A percentile compares a stretch with the other conserved stretches of the same genome.
Evolutionary conservation across 805 yeast species (phyloP).

Genomic region (Candida anglica): DNA sequence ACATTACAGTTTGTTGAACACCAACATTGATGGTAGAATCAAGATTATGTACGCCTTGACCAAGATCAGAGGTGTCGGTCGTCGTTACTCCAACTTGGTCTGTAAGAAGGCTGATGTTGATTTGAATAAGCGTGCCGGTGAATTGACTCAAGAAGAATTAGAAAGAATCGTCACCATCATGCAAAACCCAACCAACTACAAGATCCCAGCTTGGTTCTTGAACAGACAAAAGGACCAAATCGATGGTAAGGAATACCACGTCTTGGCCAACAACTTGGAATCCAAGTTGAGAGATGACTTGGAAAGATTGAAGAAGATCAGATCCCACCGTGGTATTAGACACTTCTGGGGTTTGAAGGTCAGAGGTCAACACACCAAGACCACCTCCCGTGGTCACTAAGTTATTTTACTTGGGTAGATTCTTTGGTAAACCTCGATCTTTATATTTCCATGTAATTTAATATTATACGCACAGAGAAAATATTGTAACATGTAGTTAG

Average conservation of each 20-base stretch:
- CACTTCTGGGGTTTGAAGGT: slow-evolving; percentile 99
- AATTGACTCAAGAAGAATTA: slow-evolving; percentile 99
- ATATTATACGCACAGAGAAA: slow-evolving; percentile 10
- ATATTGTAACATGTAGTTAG: too few relatives aligned
- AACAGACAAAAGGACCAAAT: slow-evolving; percentile 98
- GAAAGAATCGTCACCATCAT: slow-evolving; percentile 99
- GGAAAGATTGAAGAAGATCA: slow-evolving; percentile 99
- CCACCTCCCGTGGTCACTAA: slow-evolving; percentile 91
- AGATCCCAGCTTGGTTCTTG: slow-evolving; percentile 99
- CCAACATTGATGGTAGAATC: slow-evolving; percentile 99
- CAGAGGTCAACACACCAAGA: slow-evolving; percentile 99
- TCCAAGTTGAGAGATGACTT: slow-evolving; percentile 99
- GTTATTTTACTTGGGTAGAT: slow-evolving; percentile 15
- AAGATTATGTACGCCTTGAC: slow-evolving; percentile 99
- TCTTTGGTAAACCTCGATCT: slow-evolving; percentile 8
- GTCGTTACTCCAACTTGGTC: slow-evolving; percentile 99
- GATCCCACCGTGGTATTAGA: slow-evolving; percentile 99
- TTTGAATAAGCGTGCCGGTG: slow-evolving; percentile 99
- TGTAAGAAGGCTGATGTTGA: slow-evolving; percentile 99
- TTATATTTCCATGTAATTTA: slow-evolving; percentile 16
- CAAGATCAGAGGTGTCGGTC: slow-evolving; percentile 99
- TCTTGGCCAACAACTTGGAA: slow-evolving; percentile 98
- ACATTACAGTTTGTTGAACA: slow-evolving; percentile 86
- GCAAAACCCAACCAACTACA: slow-evolving; percentile 99
- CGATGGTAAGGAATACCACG: slow-evolving; percentile 99